Evolutionary conservation across 768 basidiomycete species (phyloP).

Genomic region (Suillus brevipes): DNA sequence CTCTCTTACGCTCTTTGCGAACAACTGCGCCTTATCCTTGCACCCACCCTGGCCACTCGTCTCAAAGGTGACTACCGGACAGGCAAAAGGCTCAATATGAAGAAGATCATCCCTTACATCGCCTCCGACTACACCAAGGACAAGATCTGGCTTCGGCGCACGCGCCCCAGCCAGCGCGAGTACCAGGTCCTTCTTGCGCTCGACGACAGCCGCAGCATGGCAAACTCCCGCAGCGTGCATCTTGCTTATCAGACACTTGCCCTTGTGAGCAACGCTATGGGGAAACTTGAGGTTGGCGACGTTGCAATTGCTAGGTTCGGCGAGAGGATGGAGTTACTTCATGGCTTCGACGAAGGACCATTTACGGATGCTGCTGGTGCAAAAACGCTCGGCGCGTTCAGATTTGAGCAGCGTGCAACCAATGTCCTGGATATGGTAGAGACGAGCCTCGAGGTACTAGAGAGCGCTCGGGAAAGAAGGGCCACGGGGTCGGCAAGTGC

Average conservation of each 20-base stretch:
- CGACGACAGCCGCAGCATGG: conserved; percentile 96
- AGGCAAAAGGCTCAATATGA: conserved; percentile 98
- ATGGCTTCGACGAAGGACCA: conserved; percentile 80
- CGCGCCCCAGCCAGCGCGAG: conserved; percentile 89
- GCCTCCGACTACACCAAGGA: conserved; percentile 99
- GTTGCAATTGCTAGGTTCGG: conserved; percentile 91
- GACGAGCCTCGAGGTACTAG: conserved; percentile 69
- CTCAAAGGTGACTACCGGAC: conserved; percentile 96
- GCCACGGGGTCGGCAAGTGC: conserved; percentile 53
- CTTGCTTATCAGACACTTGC: conserved; percentile 93
- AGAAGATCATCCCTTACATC: conserved; percentile 96
- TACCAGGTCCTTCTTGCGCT: conserved; percentile 94
- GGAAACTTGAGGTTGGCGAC: conserved; percentile 93
- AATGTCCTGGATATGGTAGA: conserved; percentile 84
- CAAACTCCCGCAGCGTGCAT: conserved; percentile 51
- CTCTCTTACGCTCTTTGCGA: conserved; percentile 92
- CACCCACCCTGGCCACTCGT: conserved; percentile 91
- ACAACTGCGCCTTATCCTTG: conserved; percentile 93
- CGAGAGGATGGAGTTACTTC: conserved; percentile 81
- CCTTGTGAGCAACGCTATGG: conserved; percentile 86
- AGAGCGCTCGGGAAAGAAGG: conserved; percentile 71
- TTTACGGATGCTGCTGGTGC: conserved; percentile 81
- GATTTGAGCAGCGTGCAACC: conserved; percentile 87
- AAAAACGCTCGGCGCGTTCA: conserved; percentile 80
- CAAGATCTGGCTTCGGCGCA: conserved; percentile 97